phyloP scores from a whole-genome alignment of 768 basidiomycete genomes.

The Rubroboletus pulcherrimus region DNA sequence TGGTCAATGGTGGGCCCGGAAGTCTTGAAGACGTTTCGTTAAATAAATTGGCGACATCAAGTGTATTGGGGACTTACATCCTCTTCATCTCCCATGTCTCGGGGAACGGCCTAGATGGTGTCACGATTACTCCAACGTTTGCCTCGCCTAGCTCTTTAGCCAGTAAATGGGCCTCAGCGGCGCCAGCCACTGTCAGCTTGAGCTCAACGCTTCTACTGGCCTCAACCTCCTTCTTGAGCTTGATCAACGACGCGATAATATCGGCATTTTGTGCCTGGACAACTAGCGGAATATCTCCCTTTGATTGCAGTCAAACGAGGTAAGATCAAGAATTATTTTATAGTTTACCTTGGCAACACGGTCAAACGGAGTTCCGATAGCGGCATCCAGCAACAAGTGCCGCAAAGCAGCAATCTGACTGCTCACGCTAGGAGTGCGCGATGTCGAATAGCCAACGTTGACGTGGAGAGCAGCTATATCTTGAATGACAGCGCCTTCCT shows the following conservation, averaged over 20 bases:
- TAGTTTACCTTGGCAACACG: slow-evolving; percentile 41
- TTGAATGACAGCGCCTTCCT: slow-evolving; percentile 56
- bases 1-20: slow-evolving; percentile 29
- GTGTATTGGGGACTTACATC: slow-evolving; percentile 19
- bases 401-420: slow-evolving; percentile 78
- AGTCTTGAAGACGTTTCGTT: slow-evolving; percentile 19
- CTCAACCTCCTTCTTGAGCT: slow-evolving; percentile 65
- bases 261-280: slow-evolving; percentile 75
- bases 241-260: slow-evolving; percentile 72
- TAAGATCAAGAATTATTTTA: not conserved
- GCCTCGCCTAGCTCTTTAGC: slow-evolving; percentile 69
- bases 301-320: not conserved
- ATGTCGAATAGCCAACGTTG: slow-evolving; percentile 43
- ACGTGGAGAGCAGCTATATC: slow-evolving; percentile 62
- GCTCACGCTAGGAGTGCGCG: slow-evolving; percentile 55
- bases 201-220: slow-evolving; percentile 39
- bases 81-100: slow-evolving; percentile 57
- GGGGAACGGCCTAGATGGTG: slow-evolving; percentile 70
- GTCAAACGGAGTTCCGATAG: slow-evolving; percentile 31
- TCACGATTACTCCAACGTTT: slow-evolving; percentile 65
- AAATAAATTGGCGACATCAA: not conserved
- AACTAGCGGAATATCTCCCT: slow-evolving; percentile 74
- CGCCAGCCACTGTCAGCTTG: slow-evolving; percentile 62
- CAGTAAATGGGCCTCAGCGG: slow-evolving; percentile 65
- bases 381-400: slow-evolving; percentile 47